Evolutionary conservation across 495 filamentous ascomycete species (phyloP).

Genomic region (Penicillium roqueforti): DNA sequence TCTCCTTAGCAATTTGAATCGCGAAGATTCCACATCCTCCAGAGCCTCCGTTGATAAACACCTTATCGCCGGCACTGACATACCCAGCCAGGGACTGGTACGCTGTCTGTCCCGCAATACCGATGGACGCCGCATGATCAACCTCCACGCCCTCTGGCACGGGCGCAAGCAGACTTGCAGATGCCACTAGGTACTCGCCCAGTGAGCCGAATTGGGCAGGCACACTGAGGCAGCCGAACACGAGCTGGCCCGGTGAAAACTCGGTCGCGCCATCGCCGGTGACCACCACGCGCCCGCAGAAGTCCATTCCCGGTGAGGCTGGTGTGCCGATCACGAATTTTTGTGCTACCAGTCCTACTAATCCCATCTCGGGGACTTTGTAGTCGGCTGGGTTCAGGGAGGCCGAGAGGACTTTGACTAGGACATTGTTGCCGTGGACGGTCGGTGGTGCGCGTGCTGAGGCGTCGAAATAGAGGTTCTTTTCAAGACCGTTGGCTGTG

Average conservation of each 20-base stretch:
- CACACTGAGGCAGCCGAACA: constrained; percentile 48
- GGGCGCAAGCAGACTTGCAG: constrained; percentile 14
- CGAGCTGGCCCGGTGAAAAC: constrained; percentile 46
- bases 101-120: constrained; percentile 52
- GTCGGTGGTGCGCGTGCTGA: constrained; percentile 39
- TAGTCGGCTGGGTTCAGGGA: constrained; percentile 68
- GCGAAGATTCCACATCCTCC: constrained; percentile 57
- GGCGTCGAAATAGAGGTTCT: constrained; percentile 51
- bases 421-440: constrained; percentile 40
- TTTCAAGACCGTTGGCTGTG: constrained; percentile 48
- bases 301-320: constrained; percentile 58
- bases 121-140: constrained; percentile 46
- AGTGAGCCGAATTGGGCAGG: constrained; percentile 46
- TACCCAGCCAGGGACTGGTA: constrained; percentile 53
- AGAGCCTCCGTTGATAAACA: constrained; percentile 66
- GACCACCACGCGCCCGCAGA: constrained; percentile 54
- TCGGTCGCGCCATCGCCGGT: constrained; percentile 24
- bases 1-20: constrained; percentile 60
- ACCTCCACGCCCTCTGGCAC: constrained; percentile 50
- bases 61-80: constrained; percentile 45
- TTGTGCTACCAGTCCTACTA: constrained; percentile 34
- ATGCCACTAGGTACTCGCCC: constrained; percentile 45
- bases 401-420: constrained; percentile 53
- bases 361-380: constrained; percentile 57
- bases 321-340: constrained; percentile 36